Percentiles rank a stretch among this genome's conserved stretches.
Evolutionary conservation across 192 early-diverging fungal species (phyloP).

Genomic region (Thamnidium elegans): DNA sequence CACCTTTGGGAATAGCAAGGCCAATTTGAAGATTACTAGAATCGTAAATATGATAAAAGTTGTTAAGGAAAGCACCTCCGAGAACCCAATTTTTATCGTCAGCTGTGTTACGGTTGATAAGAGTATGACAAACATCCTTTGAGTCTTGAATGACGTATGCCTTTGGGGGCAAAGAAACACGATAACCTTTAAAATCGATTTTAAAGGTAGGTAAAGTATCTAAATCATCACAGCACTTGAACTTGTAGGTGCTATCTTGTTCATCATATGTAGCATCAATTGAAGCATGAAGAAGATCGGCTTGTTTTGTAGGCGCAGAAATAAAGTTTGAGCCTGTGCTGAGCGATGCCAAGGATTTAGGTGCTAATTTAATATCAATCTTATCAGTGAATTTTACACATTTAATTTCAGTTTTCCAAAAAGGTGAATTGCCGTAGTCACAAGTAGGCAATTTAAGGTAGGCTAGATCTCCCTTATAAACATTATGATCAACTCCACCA

Average conservation of each 20-base stretch:
- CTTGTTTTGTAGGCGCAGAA: conserved; percentile 20
- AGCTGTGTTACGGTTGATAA: conserved; percentile 15
- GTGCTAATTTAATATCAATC: conserved; percentile 25
- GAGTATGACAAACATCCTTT: conserved; percentile 12
- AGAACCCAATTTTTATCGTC: conserved; percentile 27
- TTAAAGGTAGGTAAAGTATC: conserved; percentile 18
- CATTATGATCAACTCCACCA: conserved; percentile 29
- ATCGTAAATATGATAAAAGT: conserved; percentile 34
- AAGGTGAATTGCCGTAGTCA: conserved; percentile 17
- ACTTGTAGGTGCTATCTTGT: conserved; percentile 9
- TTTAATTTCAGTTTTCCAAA: conserved; percentile 27
- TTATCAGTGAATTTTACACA: conserved; percentile 21
- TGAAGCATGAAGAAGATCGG: conserved; percentile 22
- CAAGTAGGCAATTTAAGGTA: conserved; percentile 26
- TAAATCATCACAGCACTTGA: conserved; percentile 16
- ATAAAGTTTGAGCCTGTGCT: conserved; percentile 28
- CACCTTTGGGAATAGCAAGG: conserved; percentile 23
- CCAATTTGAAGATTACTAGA: conserved; percentile 24
- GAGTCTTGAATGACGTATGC: conserved; percentile 7
- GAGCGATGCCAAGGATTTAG: conserved; percentile 19
- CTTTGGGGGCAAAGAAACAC: conserved; percentile 17
- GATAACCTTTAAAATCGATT: conserved; percentile 20
- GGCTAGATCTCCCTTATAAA: conserved; percentile 28
- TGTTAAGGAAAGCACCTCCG: conserved; percentile 27
- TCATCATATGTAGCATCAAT: conserved; percentile 21